phyloP scores from a whole-genome alignment of 768 basidiomycete species.

The Gautieria morchelliformis region DNA sequence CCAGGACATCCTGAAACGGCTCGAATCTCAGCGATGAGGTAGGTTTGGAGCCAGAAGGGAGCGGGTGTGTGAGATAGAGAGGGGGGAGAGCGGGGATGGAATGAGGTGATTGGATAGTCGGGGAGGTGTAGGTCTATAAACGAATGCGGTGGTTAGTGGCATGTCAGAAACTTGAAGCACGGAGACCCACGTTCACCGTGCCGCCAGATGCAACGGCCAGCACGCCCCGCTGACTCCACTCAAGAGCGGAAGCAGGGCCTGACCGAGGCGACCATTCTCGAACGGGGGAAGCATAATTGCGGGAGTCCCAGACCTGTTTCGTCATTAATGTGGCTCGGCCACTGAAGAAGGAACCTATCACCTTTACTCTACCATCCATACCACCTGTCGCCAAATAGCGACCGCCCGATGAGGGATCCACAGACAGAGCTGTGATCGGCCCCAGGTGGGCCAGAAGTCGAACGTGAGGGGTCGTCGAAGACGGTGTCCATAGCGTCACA shows the following conservation, averaged over 20 bases:
- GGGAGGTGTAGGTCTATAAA: background rate
- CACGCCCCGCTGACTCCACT: slow-evolving; percentile 82
- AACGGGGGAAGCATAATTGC: slow-evolving; percentile 89
- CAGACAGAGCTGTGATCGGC: slow-evolving; percentile 67
- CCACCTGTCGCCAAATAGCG: slow-evolving; percentile 89
- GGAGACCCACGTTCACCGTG: slow-evolving; percentile 59
- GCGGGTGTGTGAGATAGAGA: slow-evolving; percentile 80
- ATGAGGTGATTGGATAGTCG: slow-evolving; percentile 44
- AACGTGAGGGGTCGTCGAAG: slow-evolving; percentile 83
- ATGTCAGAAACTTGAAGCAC: too few relatives aligned
- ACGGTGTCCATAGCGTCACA: slow-evolving; percentile 96
- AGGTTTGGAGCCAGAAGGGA: slow-evolving; percentile 56
- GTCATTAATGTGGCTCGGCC: background rate
- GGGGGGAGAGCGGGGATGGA: slow-evolving; percentile 49
- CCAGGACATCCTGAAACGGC: slow-evolving; percentile 81
- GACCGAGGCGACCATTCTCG: slow-evolving; percentile 61
- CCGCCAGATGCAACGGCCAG: slow-evolving; percentile 78
- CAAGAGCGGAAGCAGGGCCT: slow-evolving; percentile 56
- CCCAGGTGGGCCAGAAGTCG: slow-evolving; percentile 87
- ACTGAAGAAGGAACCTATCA: slow-evolving; percentile 20
- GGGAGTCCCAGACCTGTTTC: slow-evolving; percentile 64
- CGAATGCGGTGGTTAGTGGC: slow-evolving; percentile 19
- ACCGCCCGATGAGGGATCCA: slow-evolving; percentile 81
- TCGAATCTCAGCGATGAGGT: slow-evolving; percentile 72
- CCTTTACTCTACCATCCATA: slow-evolving; percentile 78